These are phyloP conservation scores for Coemansia sp. DNA, from an alignment of 192 early-diverging fungal genomes.

Conservation along the genomic window DNA sequence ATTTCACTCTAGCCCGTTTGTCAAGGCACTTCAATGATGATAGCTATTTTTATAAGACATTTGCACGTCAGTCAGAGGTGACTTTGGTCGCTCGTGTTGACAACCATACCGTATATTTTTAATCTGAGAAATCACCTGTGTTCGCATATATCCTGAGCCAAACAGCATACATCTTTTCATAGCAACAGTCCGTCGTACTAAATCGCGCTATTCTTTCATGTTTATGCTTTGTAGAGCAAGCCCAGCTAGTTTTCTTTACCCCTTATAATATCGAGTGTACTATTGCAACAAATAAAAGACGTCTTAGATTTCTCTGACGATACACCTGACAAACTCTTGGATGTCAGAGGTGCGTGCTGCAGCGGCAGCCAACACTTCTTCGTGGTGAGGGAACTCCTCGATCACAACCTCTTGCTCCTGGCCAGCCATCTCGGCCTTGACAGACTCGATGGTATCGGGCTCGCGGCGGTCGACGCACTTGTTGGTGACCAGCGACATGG, in stretches of 20 bases:
- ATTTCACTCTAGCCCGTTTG: not conserved
- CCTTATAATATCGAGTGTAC: not conserved
- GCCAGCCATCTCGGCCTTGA: constrained; percentile 45
- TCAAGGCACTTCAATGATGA: constrained; percentile 31
- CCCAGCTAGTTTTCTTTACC: not conserved
- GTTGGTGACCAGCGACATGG: constrained; percentile 85
- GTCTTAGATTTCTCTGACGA: constrained; percentile 31
- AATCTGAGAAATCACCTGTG: constrained; percentile 25
- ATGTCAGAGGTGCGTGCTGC: constrained; percentile 45
- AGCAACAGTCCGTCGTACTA: not conserved
- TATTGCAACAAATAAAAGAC: not conserved
- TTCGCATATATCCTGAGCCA: not conserved
- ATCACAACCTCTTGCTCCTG: constrained; percentile 13
- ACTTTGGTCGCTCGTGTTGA: constrained; percentile 29
- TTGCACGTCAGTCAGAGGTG: constrained; percentile 57
- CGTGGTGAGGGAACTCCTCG: constrained; percentile 49
- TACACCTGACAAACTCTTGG: constrained; percentile 42
- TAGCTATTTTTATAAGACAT: constrained; percentile 21
- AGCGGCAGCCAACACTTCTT: constrained; percentile 48
- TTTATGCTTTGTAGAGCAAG: not conserved
- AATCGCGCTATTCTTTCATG: not conserved
- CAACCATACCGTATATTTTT: constrained; percentile 19
- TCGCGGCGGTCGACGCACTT: constrained; percentile 58
- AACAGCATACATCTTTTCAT: not conserved
- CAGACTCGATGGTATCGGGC: constrained; percentile 33